Evolutionary conservation across 2,329 filamentous ascomycete species (phyloP).

Genomic region (Passalora sequoiae): DNA sequence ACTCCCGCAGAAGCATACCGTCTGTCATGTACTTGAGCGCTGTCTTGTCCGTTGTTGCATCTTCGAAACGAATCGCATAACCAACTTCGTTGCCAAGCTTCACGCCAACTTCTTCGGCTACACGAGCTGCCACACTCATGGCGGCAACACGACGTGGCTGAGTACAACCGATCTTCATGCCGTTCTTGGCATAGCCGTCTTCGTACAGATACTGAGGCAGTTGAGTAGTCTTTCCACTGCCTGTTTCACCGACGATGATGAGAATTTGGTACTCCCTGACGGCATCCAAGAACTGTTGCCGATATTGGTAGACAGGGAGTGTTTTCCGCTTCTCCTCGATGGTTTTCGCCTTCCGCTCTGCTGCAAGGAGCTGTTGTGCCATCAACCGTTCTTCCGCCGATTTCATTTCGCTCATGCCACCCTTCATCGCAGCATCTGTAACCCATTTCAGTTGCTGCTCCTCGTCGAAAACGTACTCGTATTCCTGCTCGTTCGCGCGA

Average conservation of each 20-base stretch:
- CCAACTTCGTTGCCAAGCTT: constrained; percentile 89
- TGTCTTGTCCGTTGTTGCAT: constrained; percentile 85
- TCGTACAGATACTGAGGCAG: constrained; percentile 90
- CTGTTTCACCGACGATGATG: constrained; percentile 91
- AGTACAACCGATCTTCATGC: constrained; percentile 83
- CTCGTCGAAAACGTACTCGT: constrained; percentile 90
- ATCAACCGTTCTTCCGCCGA: constrained; percentile 74
- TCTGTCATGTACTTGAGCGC: constrained; percentile 96
- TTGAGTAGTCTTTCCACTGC: constrained; percentile 93
- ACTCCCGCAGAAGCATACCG: constrained; percentile 85
- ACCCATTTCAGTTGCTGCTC: constrained; percentile 82
- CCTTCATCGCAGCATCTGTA: constrained; percentile 65
- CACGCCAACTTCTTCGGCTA: constrained; percentile 87
- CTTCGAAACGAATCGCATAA: constrained; percentile 92
- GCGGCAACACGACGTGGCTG: constrained; percentile 93
- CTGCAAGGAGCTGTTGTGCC: constrained; percentile 76
- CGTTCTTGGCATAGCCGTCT: constrained; percentile 78
- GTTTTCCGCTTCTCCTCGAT: constrained; percentile 91
- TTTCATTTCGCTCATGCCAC: constrained; percentile 61
- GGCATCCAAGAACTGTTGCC: constrained; percentile 79
- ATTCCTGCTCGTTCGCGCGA: constrained; percentile 72
- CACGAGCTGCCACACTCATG: constrained; percentile 95
- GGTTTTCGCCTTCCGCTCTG: constrained; percentile 78
- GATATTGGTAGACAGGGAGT: constrained; percentile 82
- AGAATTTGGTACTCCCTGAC: constrained; percentile 80